Percentiles rank a stretch among this genome's conserved stretches.
Evolutionary conservation across 805 yeast species (phyloP).

Genomic region (Saccharomycopsis sp.): DNA sequence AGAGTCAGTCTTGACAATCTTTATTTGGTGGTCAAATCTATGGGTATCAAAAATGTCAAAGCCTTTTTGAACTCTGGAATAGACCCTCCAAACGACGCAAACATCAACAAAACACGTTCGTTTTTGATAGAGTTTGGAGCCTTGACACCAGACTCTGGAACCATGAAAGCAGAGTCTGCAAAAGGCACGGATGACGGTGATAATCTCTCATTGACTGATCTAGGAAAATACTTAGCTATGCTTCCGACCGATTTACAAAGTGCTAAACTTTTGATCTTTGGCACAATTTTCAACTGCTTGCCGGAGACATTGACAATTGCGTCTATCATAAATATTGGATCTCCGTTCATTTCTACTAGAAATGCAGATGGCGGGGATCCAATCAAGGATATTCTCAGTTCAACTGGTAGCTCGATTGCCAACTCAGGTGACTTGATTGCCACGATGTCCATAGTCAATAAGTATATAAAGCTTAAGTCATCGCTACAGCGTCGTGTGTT

Average conservation of each 20-base stretch:
- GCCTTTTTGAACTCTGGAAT: conserved; percentile 67
- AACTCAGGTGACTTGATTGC: conserved; percentile 73
- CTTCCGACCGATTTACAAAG: conserved; percentile 82
- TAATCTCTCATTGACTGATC: conserved; percentile 47
- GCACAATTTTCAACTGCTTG: conserved; percentile 77
- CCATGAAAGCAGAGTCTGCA: too few species aligned
- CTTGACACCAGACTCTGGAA: conserved; percentile 26
- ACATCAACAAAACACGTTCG: conserved; percentile 45
- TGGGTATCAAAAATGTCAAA: conserved; percentile 73
- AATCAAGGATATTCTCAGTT: conserved; percentile 36
- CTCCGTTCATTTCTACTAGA: conserved; percentile 51
- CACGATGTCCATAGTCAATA: conserved; percentile 49
- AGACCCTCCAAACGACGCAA: conserved; percentile 63
- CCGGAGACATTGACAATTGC: conserved; percentile 77
- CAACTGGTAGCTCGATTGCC: conserved; percentile 23
- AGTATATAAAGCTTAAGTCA: conserved; percentile 35
- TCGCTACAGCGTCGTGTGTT: conserved; percentile 31
- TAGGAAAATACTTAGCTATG: conserved; percentile 74
- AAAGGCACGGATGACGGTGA: conserved; percentile 29
- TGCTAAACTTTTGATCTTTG: conserved; percentile 74
- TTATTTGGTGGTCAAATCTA: conserved; percentile 76
- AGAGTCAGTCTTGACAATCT: conserved; percentile 79
- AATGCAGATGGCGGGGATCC: conserved; percentile 38
- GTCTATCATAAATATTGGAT: conserved; percentile 63
- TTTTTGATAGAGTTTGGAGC: conserved; percentile 70